Evolutionary conservation across 2,329 filamentous ascomycete genomes (phyloP).

Genomic region (Colletotrichum agaves): DNA sequence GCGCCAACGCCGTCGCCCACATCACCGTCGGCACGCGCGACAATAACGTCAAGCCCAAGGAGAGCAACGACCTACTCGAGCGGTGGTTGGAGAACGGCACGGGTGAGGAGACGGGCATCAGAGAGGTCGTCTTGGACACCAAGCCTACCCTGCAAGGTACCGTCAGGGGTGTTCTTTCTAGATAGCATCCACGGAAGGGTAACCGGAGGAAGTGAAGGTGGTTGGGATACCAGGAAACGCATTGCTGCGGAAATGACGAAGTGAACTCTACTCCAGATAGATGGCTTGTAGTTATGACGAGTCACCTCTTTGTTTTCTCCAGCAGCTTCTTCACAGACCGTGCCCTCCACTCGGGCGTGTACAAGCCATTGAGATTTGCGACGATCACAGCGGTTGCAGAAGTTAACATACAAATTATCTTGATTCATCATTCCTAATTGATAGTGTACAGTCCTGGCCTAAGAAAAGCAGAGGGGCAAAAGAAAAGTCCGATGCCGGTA

Average conservation of each 20-base stretch:
- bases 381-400: not conserved
- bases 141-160: slow-evolving; percentile 59
- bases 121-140: slow-evolving; percentile 61
- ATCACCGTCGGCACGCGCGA: slow-evolving; percentile 89
- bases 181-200: slow-evolving; percentile 45
- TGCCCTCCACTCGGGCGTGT: not conserved
- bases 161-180: slow-evolving; percentile 61
- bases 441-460: slow-evolving; percentile 32
- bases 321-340: not conserved
- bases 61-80: slow-evolving; percentile 87
- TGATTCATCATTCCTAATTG: slow-evolving; percentile 17
- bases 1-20: slow-evolving; percentile 82
- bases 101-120: slow-evolving; percentile 55
- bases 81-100: slow-evolving; percentile 74
- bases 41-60: slow-evolving; percentile 83
- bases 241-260: not conserved
- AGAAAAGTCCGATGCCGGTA: slow-evolving; percentile 16
- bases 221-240: not conserved
- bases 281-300: not conserved
- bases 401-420: slow-evolving; percentile 1
- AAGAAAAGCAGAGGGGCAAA: not conserved
- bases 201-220: not conserved
- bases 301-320: not conserved
- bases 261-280: not conserved
- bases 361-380: not conserved